Evolutionary conservation across 1,139 yeast genomes (phyloP), one percentile per base, ranked within the genome.

Genomic region (Suzukiozyma palmioleophila): DNA sequence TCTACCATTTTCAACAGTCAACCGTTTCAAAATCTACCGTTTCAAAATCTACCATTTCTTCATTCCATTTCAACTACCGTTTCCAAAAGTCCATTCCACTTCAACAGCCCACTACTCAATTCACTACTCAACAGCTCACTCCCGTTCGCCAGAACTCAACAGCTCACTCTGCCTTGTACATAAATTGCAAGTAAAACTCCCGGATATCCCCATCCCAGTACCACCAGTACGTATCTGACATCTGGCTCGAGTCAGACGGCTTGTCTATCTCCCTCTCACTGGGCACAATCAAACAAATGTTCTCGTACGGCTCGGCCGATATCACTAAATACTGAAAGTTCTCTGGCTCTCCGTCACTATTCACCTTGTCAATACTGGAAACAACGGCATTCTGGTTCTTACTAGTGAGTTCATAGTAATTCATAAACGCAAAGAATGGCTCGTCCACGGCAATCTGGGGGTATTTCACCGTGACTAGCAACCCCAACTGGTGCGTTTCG

Each of bases 271-370:
- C 75, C 26, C 73, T 72, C 24, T 62, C 67, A 18, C 78, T 72
- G 2, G 92, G 92, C 6, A 88, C 67, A 39, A 84, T 80, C 46
- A 88, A 68, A 2, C 81, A 84, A 12, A 85, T 68, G 39, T 82
- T 84, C 43, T 86, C 92, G 57, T 86, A 88, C 1, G 96, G 96
- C 53, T 86, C 95, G 0, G 86, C 94, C 21, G 87, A 78, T 0
- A 87, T 60, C n/a, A 87, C 77, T 46, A 88, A 54, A 52, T 82
- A 87, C 57, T 84, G 95, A 58, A 52, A 61, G n/a, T 45, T 48
- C 6, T 45, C 47, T n/a, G 47, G 53, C 3, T 41, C 46, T 14
- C 47, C 50, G 14, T 53, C 52, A 28, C 41, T 28, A 12, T 33
- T 26, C 3, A 33, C 21, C 22, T 45, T 45, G 18, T 54, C 54